Percentiles rank a stretch among this genome's conserved stretches.
Conservation (phyloP, 2,329 filamentous ascomycete genomes). For the Colletotrichum scovillei region DNA sequence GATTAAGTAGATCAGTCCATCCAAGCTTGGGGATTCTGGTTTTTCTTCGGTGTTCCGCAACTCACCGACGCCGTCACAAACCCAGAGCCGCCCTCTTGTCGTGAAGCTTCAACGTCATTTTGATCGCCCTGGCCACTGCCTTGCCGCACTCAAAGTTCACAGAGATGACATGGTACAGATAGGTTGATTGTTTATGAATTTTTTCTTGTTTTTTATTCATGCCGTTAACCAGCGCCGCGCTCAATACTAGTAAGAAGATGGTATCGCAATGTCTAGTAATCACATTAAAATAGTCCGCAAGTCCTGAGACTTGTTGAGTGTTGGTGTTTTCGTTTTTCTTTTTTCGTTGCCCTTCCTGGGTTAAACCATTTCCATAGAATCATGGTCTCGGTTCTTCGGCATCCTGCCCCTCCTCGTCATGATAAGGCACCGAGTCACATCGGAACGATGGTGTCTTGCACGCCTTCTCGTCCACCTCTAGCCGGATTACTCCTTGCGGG, state of each 20-base stretch:
- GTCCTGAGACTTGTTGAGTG: background rate
- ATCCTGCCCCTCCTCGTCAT: background rate
- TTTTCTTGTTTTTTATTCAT: background rate
- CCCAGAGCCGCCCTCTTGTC: no score
- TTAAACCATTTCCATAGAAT: background rate
- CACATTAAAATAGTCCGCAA: conserved; percentile 19
- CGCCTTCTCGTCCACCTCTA: conserved; percentile 26
- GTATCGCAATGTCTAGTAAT: conserved; percentile 25
- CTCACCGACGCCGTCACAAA: no score
- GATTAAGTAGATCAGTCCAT: no score
- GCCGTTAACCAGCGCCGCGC: conserved; percentile 28
- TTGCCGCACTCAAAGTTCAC: background rate
- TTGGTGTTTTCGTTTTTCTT: background rate
- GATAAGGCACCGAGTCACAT: conserved; percentile 1
- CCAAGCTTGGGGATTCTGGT: no score
- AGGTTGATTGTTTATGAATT: background rate
- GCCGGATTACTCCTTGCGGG: conserved; percentile 16
- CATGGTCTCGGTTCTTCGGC: background rate
- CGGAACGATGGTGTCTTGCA: conserved; percentile 23
- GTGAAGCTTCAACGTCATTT: background rate
- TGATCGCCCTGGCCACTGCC: background rate
- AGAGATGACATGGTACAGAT: background rate
- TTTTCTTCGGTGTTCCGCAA: no score
- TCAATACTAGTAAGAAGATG: conserved; percentile 18
- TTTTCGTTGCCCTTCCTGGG: background rate